A percentile compares a stretch with the other conserved stretches of the same genome.
phyloP scores from a whole-genome alignment of 352 stramenopile genomes.

The Hyaloperonospora brassicae region DNA sequence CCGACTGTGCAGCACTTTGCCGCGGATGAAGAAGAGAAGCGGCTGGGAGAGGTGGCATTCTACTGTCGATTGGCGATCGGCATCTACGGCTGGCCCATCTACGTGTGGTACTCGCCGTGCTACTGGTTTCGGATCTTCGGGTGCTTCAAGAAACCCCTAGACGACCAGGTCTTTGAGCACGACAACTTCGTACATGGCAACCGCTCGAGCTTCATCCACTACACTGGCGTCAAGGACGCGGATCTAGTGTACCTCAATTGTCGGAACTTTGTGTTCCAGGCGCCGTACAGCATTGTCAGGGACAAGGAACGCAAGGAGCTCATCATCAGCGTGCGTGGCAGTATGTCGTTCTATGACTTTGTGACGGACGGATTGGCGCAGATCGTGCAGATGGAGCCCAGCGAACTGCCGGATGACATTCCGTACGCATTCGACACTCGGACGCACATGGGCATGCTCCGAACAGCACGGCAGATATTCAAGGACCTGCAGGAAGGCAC shows the following conservation, averaged over 20 bases:
- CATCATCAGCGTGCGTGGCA: conserved; percentile 70
- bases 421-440: conserved; percentile 38
- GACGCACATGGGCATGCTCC: conserved; percentile 69
- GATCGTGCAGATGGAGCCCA: conserved; percentile 49
- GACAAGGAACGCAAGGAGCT: conserved; percentile 51
- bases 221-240: too few species aligned
- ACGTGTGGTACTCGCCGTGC: conserved; percentile 64
- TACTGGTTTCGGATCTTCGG: conserved; percentile 57
- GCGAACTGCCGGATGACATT: conserved; percentile 46
- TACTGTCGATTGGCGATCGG: conserved; percentile 62
- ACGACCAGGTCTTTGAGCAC: conserved; percentile 46
- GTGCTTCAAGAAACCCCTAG: conserved; percentile 35
- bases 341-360: conserved; percentile 74
- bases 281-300: conserved; percentile 68
- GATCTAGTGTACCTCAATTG: conserved; percentile 69
- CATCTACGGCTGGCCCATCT: conserved; percentile 77
- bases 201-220: conserved; percentile 23
- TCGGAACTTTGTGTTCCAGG: conserved; percentile 71
- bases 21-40: conserved; percentile 31
- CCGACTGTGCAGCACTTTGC: conserved; percentile 31
- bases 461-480: conserved; percentile 56
- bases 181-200: conserved; percentile 57
- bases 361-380: conserved; percentile 63
- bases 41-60: conserved; percentile 46
- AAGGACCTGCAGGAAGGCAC: conserved; percentile 47